Conservation (phyloP, 768 basidiomycete species). For the Kondoa malvinella region DNA sequence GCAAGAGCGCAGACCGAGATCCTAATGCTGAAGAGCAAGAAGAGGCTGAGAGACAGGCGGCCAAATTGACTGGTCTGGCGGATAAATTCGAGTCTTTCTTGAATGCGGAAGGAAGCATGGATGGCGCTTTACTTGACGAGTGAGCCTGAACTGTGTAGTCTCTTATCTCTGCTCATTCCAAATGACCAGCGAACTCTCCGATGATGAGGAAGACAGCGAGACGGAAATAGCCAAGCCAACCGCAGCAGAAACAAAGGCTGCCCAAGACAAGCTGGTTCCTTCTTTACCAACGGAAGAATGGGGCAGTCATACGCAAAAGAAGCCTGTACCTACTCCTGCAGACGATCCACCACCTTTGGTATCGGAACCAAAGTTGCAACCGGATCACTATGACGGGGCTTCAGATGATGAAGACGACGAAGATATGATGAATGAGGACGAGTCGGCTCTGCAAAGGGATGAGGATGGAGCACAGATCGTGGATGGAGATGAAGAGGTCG, state of each 20-base stretch:
- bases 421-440: slow-evolving; percentile 44
- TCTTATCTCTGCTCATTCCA: no score
- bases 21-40: slow-evolving; percentile 33
- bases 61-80: slow-evolving; percentile 57
- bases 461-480: slow-evolving; percentile 66
- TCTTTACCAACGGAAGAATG: slow-evolving; percentile 66
- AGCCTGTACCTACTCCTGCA: not conserved
- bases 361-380: slow-evolving; percentile 64
- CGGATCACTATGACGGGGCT: slow-evolving; percentile 73
- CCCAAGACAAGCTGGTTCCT: slow-evolving; percentile 67
- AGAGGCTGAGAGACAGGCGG: slow-evolving; percentile 46
- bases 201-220: slow-evolving; percentile 41
- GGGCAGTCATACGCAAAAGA: slow-evolving; percentile 40
- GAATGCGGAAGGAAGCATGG: slow-evolving; percentile 68
- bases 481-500: slow-evolving; percentile 49
- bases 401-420: slow-evolving; percentile 66
- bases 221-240: slow-evolving; percentile 34
- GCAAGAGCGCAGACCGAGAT: not conserved
- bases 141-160: slow-evolving; percentile 35
- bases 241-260: slow-evolving; percentile 39
- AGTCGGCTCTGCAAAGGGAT: slow-evolving; percentile 10
- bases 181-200: slow-evolving; percentile 48
- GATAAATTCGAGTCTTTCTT: slow-evolving; percentile 77
- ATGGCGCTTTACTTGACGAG: slow-evolving; percentile 83
- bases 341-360: slow-evolving; percentile 24